phyloP scores from a whole-genome alignment of 1,139 yeast genomes.

The Suhomyces maxii region DNA sequence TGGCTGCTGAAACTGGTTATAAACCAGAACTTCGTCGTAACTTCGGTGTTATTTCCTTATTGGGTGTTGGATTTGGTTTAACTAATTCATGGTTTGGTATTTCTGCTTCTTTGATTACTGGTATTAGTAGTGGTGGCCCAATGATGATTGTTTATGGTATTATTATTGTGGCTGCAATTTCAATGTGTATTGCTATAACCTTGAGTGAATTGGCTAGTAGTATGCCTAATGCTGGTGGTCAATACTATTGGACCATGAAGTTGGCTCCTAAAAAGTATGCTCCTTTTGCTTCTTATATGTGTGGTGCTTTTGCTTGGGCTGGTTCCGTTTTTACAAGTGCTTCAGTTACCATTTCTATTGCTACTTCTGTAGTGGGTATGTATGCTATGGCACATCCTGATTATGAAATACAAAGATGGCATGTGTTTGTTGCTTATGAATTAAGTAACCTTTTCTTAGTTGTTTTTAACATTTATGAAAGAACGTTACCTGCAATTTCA shows the following conservation, averaged over 20 bases:
- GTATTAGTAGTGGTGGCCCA: constrained; percentile 52
- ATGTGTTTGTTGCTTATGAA: constrained; percentile 48
- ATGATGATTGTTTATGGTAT: constrained; percentile 48
- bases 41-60: constrained; percentile 53
- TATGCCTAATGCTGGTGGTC: constrained; percentile 61
- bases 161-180: constrained; percentile 30
- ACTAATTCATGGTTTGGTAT: constrained; percentile 59
- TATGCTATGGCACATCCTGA: constrained; percentile 48
- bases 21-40: constrained; percentile 47
- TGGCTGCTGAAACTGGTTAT: constrained; percentile 38
- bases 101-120: constrained; percentile 49
- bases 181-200: constrained; percentile 41
- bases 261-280: constrained; percentile 52
- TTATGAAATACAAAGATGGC: constrained; percentile 48
- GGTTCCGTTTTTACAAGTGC: constrained; percentile 59
- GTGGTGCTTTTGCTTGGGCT: constrained; percentile 59
- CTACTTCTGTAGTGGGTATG: constrained; percentile 50
- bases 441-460: constrained; percentile 33
- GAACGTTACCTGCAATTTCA: constrained; percentile 37
- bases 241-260: constrained; percentile 59
- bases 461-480: constrained; percentile 40
- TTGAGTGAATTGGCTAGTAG: constrained; percentile 53
- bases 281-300: constrained; percentile 49
- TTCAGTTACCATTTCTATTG: constrained; percentile 52
- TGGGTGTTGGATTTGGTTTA: constrained; percentile 51